Evolutionary conservation across 1,139 yeast species (phyloP).

Genomic region (Hanseniaspora uvarum): DNA sequence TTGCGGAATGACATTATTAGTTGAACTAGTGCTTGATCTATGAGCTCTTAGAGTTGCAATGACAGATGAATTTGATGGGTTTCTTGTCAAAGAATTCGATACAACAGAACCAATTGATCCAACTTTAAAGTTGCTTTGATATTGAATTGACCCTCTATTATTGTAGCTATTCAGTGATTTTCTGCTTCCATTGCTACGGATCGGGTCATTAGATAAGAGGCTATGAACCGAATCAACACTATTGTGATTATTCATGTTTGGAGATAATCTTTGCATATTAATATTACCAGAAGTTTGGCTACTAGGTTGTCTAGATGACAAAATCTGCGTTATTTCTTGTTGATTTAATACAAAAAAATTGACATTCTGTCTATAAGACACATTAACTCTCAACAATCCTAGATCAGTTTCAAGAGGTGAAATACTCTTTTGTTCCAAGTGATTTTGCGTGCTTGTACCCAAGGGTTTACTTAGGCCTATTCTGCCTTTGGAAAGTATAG

Average conservation of each 20-base stretch:
- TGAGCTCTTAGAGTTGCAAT: slow-evolving; percentile 30
- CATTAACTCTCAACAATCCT: slow-evolving; percentile 65
- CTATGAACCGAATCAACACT: slow-evolving; percentile 2
- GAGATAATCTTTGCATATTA: not conserved
- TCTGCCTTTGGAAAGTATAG: slow-evolving; percentile 72
- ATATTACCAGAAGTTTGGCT: slow-evolving; percentile 37
- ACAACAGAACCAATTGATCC: slow-evolving; percentile 49
- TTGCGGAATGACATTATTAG: slow-evolving; percentile 20
- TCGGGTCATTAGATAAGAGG: slow-evolving; percentile 6
- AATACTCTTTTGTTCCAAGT: slow-evolving; percentile 51
- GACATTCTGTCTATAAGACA: slow-evolving; percentile 65
- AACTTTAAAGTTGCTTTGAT: slow-evolving; percentile 42
- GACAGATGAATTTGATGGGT: slow-evolving; percentile 35
- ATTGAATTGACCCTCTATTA: slow-evolving; percentile 12
- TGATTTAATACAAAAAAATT: slow-evolving; percentile 50
- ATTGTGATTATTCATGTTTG: not conserved
- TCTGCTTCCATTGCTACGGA: slow-evolving; percentile 3
- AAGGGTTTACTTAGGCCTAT: slow-evolving; percentile 70
- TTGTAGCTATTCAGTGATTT: not conserved
- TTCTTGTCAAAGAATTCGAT: slow-evolving; percentile 32
- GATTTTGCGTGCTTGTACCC: slow-evolving; percentile 40
- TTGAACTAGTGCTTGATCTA: slow-evolving; percentile 29
- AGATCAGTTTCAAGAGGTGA: slow-evolving; percentile 62
- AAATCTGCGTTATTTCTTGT: slow-evolving; percentile 52
- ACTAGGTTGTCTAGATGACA: slow-evolving; percentile 38